Evolutionary conservation across 2,329 filamentous ascomycete species (phyloP).

Genomic region (Laburnicola sp.): DNA sequence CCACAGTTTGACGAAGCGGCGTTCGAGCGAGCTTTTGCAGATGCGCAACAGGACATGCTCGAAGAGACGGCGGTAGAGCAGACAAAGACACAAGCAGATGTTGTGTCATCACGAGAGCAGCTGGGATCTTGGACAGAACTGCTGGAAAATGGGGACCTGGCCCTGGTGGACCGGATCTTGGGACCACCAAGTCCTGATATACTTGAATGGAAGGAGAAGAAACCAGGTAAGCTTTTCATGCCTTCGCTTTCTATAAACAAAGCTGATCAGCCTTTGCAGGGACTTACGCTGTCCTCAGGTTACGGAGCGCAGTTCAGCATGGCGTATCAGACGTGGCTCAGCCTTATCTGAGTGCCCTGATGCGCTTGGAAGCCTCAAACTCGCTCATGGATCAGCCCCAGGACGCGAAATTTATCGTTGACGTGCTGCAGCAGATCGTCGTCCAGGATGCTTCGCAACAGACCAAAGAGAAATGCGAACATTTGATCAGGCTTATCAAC

Average conservation of each 20-base stretch:
- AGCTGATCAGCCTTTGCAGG: slow-evolving; percentile 24
- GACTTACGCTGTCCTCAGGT: slow-evolving; percentile 39
- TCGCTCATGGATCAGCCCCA: slow-evolving; percentile 32
- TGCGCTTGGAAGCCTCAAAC: slow-evolving; percentile 29
- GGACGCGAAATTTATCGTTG: slow-evolving; percentile 40
- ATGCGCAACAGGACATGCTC: slow-evolving; percentile 49
- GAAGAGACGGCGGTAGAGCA: too few species aligned
- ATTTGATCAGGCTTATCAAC: slow-evolving; percentile 37
- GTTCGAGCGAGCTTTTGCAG: slow-evolving; percentile 59
- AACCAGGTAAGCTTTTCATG: slow-evolving; percentile 36
- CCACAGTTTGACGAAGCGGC: slow-evolving; percentile 59
- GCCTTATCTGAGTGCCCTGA: slow-evolving; percentile 31
- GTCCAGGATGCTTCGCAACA: slow-evolving; percentile 30
- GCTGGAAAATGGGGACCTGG: slow-evolving; percentile 36
- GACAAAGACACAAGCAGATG: too few species aligned
- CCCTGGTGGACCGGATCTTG: too few species aligned
- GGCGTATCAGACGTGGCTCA: slow-evolving; percentile 30
- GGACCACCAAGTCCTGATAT: too few species aligned
- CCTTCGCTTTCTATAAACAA: slow-evolving; percentile 10
- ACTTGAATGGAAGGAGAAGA: too few species aligned
- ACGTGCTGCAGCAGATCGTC: slow-evolving; percentile 35
- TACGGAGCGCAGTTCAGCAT: slow-evolving; percentile 39
- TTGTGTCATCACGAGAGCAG: too few species aligned
- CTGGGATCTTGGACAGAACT: too few species aligned
- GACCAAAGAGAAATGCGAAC: slow-evolving; percentile 30